Conservation (phyloP, 805 yeast species). For the Kuraishia ogatae region DNA sequence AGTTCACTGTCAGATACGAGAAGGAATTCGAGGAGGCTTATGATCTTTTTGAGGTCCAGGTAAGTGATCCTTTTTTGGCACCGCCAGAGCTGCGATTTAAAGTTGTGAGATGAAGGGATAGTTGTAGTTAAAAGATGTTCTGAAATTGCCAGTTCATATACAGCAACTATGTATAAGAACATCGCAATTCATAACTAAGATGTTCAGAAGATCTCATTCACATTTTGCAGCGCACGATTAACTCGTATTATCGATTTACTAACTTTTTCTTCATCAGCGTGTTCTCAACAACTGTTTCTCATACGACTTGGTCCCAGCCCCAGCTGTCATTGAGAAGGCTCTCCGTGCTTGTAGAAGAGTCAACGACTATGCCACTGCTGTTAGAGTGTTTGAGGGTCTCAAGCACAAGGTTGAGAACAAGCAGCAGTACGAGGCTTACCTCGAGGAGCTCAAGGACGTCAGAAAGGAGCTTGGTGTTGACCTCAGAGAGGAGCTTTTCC, state of each 20-base stretch:
- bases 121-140: neutral
- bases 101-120: neutral
- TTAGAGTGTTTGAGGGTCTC: conserved; percentile 95
- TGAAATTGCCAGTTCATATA: no score
- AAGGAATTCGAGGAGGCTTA: conserved; percentile 94
- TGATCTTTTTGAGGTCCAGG: conserved; percentile 76
- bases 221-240: no score
- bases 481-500: conserved; percentile 82
- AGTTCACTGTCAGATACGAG: conserved; percentile 83
- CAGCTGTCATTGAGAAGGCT: conserved; percentile 91
- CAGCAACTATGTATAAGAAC: no score
- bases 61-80: conserved; percentile 11
- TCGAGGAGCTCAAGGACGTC: conserved; percentile 85
- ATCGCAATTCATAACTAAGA: no score
- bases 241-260: neutral
- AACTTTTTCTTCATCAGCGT: conserved; percentile 35
- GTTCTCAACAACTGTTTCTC: conserved; percentile 97
- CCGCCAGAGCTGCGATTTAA: neutral
- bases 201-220: no score
- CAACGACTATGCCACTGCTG: conserved; percentile 97
- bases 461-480: conserved; percentile 92
- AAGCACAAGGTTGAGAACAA: conserved; percentile 93
- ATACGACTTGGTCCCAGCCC: conserved; percentile 97
- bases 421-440: conserved; percentile 91
- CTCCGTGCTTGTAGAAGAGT: conserved; percentile 98